Evolutionary conservation across 164 flowering plant genomes (phyloP), one percentile per base, ranked within the genome.

Genomic region (Vitis rotundifolia): DNA sequence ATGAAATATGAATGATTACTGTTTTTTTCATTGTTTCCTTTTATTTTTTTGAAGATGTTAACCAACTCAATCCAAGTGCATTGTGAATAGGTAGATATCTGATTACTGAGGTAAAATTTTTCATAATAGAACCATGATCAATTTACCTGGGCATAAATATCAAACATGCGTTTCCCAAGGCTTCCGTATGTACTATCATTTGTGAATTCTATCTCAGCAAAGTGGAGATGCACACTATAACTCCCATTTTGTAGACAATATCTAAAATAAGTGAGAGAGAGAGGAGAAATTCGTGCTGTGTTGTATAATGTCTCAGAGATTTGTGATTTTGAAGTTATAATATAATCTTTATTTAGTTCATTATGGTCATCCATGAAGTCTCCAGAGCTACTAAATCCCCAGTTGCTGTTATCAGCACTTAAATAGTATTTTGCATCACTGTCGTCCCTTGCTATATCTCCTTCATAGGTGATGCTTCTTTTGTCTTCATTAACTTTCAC

Each of bases 371-470:
- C 98, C 92, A 88, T 71, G 80, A 86, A 91, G 75, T 85, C 83
- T 9, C 98, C 98, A 3, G 92, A 85, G 84, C 86, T 88, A 68
- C 92, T 91, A 48, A 82, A 79, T 61, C 87, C 98, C 97, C 98
- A 91, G 65, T 72, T 73, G 48, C 53, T 62, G 5, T 75, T 61
- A 44, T 15, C 16, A 22, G 26, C 26, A 52, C 66, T 70, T 55
- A 64, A n/a, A 49, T 62, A 78, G 68, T 68, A 84, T 60, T 64
- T 81, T 47, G 94, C 86, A 47, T 84, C 29, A 28, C 89, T 88
- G 63, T 87, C 89, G 22, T 49, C 72, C 16, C 79, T 78, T 5
- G 47, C 77, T 47, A 50, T 67, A 79, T 90, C 98, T 62, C 83
- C 96, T 75, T 81, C 83, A 72, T 81, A 93, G 13, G 59, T 0